Conservation (phyloP, 2,329 filamentous ascomycete genomes). For the Penicillium nordicum region DNA sequence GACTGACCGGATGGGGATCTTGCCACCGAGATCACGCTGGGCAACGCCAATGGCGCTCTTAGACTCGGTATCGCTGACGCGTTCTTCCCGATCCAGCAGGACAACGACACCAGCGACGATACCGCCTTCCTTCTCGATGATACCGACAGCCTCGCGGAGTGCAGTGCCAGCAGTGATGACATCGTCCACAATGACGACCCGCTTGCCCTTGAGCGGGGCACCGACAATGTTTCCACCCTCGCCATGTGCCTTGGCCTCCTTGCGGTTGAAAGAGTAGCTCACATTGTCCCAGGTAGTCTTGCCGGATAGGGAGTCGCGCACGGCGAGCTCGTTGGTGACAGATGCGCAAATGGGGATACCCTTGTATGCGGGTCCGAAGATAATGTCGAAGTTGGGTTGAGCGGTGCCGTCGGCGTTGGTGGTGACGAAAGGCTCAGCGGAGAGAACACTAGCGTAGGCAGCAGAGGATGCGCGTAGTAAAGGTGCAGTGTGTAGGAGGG, state of each 20-base stretch:
- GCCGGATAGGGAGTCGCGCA: slow-evolving; percentile 52
- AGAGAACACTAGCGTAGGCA: slow-evolving; percentile 69
- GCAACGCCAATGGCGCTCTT: slow-evolving; percentile 85
- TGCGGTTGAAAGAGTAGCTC: slow-evolving; percentile 90
- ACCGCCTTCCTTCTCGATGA: slow-evolving; percentile 82
- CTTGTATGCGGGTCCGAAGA: slow-evolving; percentile 96
- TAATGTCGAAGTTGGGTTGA: slow-evolving; percentile 66
- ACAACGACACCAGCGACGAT: slow-evolving; percentile 83
- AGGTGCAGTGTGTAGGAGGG: slow-evolving; percentile 78
- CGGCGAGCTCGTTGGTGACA: slow-evolving; percentile 70
- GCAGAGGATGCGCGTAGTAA: slow-evolving; percentile 73
- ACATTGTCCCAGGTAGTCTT: slow-evolving; percentile 62
- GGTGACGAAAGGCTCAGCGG: slow-evolving; percentile 45
- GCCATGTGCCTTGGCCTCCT: slow-evolving; percentile 93
- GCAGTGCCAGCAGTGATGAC: slow-evolving; percentile 95
- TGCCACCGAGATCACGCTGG: slow-evolving; percentile 67
- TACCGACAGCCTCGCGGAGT: slow-evolving; percentile 84
- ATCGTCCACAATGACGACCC: slow-evolving; percentile 88
- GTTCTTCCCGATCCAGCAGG: slow-evolving; percentile 69
- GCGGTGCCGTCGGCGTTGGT: slow-evolving; percentile 33
- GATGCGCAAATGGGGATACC: slow-evolving; percentile 86
- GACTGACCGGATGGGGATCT: slow-evolving; percentile 77
- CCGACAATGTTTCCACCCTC: slow-evolving; percentile 94
- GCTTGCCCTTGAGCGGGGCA: slow-evolving; percentile 77
- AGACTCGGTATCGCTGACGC: slow-evolving; percentile 59